Percentiles rank a stretch among this genome's conserved stretches.
Evolutionary conservation across 148 eudicot genomes (phyloP).

Genomic region (Dianthus caryophyllus): DNA sequence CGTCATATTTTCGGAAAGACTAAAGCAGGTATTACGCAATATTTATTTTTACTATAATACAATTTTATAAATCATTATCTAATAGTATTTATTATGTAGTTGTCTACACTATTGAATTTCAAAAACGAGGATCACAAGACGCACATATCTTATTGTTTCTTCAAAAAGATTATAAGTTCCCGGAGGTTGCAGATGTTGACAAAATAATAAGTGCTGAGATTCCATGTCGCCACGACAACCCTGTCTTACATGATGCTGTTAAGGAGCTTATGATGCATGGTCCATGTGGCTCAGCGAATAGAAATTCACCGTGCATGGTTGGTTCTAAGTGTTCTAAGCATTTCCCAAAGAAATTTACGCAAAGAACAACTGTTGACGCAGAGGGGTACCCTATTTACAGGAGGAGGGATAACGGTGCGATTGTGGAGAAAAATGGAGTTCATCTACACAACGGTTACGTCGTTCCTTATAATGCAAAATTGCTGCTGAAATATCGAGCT

Average conservation of each 20-base stretch:
- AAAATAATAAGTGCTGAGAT: neutral
- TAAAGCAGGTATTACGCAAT: neutral
- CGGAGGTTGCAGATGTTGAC: no score
- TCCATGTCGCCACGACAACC: neutral
- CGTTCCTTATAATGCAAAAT: no score
- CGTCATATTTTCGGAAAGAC: neutral
- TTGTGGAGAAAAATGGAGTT: neutral
- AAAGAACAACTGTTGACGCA: neutral
- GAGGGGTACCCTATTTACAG: conserved; percentile 4
- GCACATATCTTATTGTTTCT: neutral
- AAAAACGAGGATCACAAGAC: no score
- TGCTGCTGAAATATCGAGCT: no score
- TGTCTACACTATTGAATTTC: no score
- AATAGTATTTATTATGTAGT: neutral
- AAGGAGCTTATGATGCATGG: conserved; percentile 10
- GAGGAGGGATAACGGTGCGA: neutral
- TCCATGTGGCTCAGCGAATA: neutral
- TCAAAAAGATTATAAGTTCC: neutral
- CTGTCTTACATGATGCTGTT: neutral
- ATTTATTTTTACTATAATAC: no score
- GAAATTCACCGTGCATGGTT: neutral
- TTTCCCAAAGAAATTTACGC: neutral
- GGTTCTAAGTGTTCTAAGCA: neutral
- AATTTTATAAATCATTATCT: neutral
- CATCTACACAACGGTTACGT: neutral